Percentiles rank a stretch among this genome's conserved stretches.
Evolutionary conservation across 1,139 yeast species (phyloP).

Genomic region (Yamadazyma buinensis): DNA sequence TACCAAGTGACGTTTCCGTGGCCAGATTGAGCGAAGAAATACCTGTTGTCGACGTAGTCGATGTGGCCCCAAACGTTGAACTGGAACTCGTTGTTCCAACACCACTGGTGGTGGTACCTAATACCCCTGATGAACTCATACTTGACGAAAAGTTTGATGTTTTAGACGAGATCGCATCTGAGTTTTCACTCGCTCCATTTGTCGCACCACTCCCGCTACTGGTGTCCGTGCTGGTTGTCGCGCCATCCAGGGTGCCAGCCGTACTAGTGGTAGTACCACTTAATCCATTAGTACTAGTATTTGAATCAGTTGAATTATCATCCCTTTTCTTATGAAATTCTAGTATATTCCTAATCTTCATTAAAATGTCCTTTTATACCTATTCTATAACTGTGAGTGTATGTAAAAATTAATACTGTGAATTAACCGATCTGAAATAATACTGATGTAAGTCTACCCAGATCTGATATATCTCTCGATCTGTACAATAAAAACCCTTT

Average conservation of each 20-base stretch:
- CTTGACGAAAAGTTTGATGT: neutral
- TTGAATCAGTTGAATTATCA: neutral
- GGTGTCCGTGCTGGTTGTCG: neutral
- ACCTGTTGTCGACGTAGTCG: neutral
- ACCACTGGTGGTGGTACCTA: neutral
- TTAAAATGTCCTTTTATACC: neutral
- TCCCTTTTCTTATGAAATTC: neutral
- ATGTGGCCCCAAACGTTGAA: constrained; percentile 1
- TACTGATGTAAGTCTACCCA: too few relatives aligned
- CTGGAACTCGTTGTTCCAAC: neutral
- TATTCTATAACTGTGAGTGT: neutral
- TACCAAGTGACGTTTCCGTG: too few relatives aligned
- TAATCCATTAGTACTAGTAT: neutral
- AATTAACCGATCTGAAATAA: too few relatives aligned
- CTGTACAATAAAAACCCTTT: too few relatives aligned
- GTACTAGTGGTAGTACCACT: neutral
- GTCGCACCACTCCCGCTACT: neutral
- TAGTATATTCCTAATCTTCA: neutral
- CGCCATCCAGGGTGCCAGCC: neutral
- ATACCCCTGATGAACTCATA: neutral
- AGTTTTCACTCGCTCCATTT: neutral
- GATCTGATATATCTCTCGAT: too few relatives aligned
- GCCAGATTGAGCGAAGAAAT: too few relatives aligned
- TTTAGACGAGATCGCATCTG: too few relatives aligned
- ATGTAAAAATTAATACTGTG: too few relatives aligned